Base-by-base conservation (phyloP, 163 green algal species). In the Trebouxiophyceae sp. region DNA sequence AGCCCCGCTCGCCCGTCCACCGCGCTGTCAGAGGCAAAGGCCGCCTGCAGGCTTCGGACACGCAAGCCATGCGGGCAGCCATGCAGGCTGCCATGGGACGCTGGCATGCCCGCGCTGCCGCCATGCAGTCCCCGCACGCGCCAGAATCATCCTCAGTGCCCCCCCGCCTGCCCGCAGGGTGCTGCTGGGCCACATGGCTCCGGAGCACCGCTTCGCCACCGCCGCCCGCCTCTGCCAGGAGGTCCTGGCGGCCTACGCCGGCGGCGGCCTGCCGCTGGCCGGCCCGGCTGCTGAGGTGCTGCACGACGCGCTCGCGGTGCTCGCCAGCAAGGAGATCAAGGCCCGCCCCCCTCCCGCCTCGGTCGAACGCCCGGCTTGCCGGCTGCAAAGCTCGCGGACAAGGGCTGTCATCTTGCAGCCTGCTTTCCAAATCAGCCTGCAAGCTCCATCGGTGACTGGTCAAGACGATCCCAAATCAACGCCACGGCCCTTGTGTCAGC, bases 191-290 rank as follows among this genome's bases (percentile, higher is more conserved):
- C 74, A 64, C 44, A 95, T 97, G 89, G 65, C 76, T 4, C 81
- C 87, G 7, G 88, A 96, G 77, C 86, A 96, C 80, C 87, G 87
- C 64, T 91, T 96, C 69, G 76, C 67, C 29, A 87, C 76, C 28
- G 67, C 80, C 3, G 86, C 84, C 31, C 87, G 87, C 74, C 77
- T 97, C 50, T 86, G 81, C 58, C 58, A 64, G 6, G 81, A 91
- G 63, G 75, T 93, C 57, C 75, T 95, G 64, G 75, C 28, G 4
- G 79, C 70, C 0, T 78, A 89, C n/a, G 83, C 81, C 6, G 90
- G 95, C 29, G 87, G 84, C 5, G 45, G 69, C 60, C 80, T 95
- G 63, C 70, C 75, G n/a, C 74, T 96, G 57, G 33, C 55, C 1
- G 78, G 81, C 30, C 19, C 5, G 5, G 62, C 62, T n/a, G 46